Evolutionary conservation across 768 basidiomycete species (phyloP), one percentile per base, ranked within the genome.

Genomic region (Russula emetica): DNA sequence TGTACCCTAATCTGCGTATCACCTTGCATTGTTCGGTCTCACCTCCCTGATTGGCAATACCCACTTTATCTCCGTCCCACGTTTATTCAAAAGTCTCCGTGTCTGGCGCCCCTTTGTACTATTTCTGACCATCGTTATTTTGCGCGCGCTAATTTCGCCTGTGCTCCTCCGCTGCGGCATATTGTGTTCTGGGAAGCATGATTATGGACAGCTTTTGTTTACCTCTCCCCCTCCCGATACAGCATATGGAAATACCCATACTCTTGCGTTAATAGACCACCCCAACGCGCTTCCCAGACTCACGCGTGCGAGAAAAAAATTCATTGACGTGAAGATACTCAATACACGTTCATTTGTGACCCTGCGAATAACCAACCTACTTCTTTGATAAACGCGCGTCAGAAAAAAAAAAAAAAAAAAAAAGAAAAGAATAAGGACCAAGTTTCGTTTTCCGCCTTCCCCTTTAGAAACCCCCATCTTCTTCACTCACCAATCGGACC

Each of bases 181-280:
- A 34, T 67, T 55, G 53, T 67, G 63, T 67, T 64, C 63, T 65
- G 42, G 66, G 66, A 67, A 67, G 66, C 66, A 64, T 45, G 66
- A 59, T 67, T 55, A 67, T 64, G 66, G 66, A 67, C 66, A 65
- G 40, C 61, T 53, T 66, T 57, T 59, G 34, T 47, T 61, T 60
- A 54, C 30, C 34, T 18, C 13, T 24, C 14, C 26, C 14, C 45
- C 51, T 38, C 34, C 62, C 44, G 63, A 60, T 65, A 67, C 49
- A 50, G 58, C 62, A 65, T 54, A 54, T 64, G 62, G 66, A 65
- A 67, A 65, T 65, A 64, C 55, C 66, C 62, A 60, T 64, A 56
- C 49, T 40, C 32, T 34, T 59, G 52, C 58, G 47, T 54, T 66
- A 63, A 64, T 64, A 64, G 30, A 66, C 40, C 38, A n/a, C 47